Base-by-base conservation (phyloP, 1,284 basidiomycete species). In the Irpex sp. region DNA sequence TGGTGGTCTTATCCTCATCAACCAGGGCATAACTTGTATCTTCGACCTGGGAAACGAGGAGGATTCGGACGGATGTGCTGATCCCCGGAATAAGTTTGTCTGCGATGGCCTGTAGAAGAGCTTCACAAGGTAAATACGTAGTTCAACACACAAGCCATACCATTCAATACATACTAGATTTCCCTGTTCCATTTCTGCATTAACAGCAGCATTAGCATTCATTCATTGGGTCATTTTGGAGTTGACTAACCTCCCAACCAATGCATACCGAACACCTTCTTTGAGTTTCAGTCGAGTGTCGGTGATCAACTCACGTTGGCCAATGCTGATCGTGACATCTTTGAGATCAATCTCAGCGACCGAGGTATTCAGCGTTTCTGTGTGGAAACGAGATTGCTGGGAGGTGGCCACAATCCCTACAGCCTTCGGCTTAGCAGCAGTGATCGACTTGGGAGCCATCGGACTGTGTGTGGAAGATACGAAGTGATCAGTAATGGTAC, bases 231-330 rank as follows among this genome's bases (percentile, higher is more conserved):
- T 4, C n/a, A 43, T 15, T 15, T 43, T 11, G 26, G 26, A 26
- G 26, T 26, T 3, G 26, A 43, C 58, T 9, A 8, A 61, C 62
- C 62, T 63, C 31, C 84, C 84, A 2, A 84, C 75, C 58, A 85
- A 74, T 9, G 77, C 83, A 71, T 87, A 87, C 50, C 79, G 77
- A 5, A 80, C 74, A 9, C 83, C 82, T 5, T 74, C 74, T 67
- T 84, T 84, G 46, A 88, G 71, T 65, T 80, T 76, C 7, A 88
- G 71, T 63, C 84, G 79, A 0, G 81, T 79, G 65, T 84, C 82
- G 4, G 72, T 69, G n/a, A 88, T 73, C 7, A 89, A 72, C 39
- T 87, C 82, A 26, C 72, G 75, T 35, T 79, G 74, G 17, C 80
- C 82, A 8, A 88, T 75, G 4, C 77, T 66, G 51, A 85, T 72